Evolutionary conservation across 441 rosid genomes (phyloP), one percentile per base, ranked within the genome.

Genomic region (Syzygium syzygioides): DNA sequence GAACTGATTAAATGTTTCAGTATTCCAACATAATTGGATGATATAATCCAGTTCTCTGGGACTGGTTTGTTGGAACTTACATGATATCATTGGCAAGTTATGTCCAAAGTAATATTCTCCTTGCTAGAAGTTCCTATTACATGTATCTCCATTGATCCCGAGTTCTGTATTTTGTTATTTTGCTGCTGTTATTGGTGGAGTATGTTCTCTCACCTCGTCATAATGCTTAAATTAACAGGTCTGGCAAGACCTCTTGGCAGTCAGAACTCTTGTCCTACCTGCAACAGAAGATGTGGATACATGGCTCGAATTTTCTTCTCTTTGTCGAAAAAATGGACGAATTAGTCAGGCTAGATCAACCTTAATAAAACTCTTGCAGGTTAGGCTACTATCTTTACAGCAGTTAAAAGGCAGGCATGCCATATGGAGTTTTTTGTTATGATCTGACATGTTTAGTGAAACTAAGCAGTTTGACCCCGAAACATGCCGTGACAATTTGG

Each of bases 341-440:
- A 95, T 96, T 91, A 96, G 97, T 91, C 99, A 96, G 94, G 99
- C 99, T 92, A 96, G 95, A 92, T 96, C 99, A 88, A 97, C 99
- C 79, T 92, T 98, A 89, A 93, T 97, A 89, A 96, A 95, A 92
- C 98, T 98, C 86, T 90, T 98, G 90, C 99, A 96, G 99, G 98
- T 94, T 68, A 14, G 79, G 48, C 48, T 68, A 32, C 34, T 48
- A 32, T 32, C 34, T 68, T 68, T 34, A 68, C 19, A 68, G 79
- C 48, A 32, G 79, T 34, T 45, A 34, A 68, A 68, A 68, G 34
- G 79, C 26, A 68, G 48, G 79, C 79, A 19, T 34, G 79, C 79
- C 79, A 1, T 68, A 34, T 10, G 48, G 79, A 68, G 45, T 34
- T 68, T 19, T 9, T 68, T 68, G 41, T 68, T 68, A 12, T 34